Conservation (phyloP, 2,329 filamentous ascomycete genomes). For the Chalara sp. region DNA sequence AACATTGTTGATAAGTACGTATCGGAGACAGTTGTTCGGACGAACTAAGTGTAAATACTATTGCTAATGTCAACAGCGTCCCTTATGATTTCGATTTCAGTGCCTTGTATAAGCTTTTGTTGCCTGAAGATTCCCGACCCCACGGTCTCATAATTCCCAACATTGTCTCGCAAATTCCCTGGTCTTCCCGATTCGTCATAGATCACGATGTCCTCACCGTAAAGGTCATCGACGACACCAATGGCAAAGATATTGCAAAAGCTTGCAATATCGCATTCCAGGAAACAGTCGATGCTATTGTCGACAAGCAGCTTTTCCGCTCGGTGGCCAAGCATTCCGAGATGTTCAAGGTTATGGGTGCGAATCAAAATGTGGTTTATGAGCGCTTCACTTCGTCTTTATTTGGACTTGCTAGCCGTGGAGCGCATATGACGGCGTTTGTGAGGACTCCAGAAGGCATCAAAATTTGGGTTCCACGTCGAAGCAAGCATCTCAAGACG, state of each 20-base stretch:
- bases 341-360: constrained; percentile 25
- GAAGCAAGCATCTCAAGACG: constrained; percentile 59
- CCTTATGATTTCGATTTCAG: constrained; percentile 6
- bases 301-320: constrained; percentile 23
- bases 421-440: constrained; percentile 61
- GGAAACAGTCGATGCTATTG: constrained; percentile 30
- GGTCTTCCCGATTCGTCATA: constrained; percentile 34
- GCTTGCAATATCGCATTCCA: constrained; percentile 34
- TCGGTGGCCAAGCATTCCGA: constrained; percentile 36
- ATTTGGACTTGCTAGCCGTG: constrained; percentile 60
- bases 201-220: constrained; percentile 24
- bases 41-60: background rate
- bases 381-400: constrained; percentile 28
- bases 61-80: constrained; percentile 1
- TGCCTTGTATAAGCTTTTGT: constrained; percentile 36
- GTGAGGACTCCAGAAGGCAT: constrained; percentile 37
- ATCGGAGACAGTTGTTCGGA: background rate
- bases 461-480: constrained; percentile 65
- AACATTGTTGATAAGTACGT: background rate
- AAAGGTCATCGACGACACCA: constrained; percentile 17
- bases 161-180: constrained; percentile 39
- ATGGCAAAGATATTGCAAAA: constrained; percentile 16
- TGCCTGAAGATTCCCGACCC: constrained; percentile 37
- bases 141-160: constrained; percentile 43
- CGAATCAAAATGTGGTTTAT: constrained; percentile 2